Conservation (phyloP, 148 eudicot species). For the Rhododendron vialii region DNA sequence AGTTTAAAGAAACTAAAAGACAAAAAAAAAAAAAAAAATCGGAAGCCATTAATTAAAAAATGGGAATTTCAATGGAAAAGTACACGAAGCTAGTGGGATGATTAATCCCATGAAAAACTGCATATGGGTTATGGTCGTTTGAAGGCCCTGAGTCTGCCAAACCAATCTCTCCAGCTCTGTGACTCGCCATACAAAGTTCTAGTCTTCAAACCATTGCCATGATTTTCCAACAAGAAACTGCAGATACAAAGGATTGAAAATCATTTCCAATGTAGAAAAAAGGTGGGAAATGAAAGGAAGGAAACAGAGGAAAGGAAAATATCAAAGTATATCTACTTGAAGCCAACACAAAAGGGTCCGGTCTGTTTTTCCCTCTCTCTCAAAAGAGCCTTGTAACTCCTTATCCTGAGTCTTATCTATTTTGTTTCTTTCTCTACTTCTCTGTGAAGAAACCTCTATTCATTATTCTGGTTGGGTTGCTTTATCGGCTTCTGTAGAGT, state of each 20-base stretch:
- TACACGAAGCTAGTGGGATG: conserved; percentile 57
- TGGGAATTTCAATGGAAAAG: background rate
- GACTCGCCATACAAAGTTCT: conserved; percentile 69
- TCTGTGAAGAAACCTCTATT: conserved; percentile 2
- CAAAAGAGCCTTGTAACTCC: background rate
- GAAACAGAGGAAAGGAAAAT: conserved; percentile 2
- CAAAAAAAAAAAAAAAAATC: background rate
- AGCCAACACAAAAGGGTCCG: conserved; percentile 8
- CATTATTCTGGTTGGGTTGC: conserved; percentile 2
- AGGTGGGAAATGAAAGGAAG: no score
- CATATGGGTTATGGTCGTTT: conserved; percentile 64
- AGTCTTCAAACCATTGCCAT: conserved; percentile 30
- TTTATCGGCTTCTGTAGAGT: background rate
- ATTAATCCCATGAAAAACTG: conserved; percentile 46
- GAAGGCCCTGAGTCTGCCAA: conserved; percentile 56
- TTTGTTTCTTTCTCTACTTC: conserved; percentile 2
- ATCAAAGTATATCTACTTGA: conserved; percentile 15
- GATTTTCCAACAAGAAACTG: background rate
- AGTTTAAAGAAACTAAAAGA: background rate
- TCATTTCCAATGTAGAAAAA: background rate
- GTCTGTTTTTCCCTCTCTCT: background rate
- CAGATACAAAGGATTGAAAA: background rate
- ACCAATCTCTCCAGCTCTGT: conserved; percentile 51
- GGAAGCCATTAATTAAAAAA: background rate
- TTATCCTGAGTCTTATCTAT: background rate